Percentiles rank a stretch among this genome's conserved stretches.
These are phyloP conservation scores for Coffea canephora DNA, from an alignment of 257 asterid species.

Conservation along the genomic window DNA sequence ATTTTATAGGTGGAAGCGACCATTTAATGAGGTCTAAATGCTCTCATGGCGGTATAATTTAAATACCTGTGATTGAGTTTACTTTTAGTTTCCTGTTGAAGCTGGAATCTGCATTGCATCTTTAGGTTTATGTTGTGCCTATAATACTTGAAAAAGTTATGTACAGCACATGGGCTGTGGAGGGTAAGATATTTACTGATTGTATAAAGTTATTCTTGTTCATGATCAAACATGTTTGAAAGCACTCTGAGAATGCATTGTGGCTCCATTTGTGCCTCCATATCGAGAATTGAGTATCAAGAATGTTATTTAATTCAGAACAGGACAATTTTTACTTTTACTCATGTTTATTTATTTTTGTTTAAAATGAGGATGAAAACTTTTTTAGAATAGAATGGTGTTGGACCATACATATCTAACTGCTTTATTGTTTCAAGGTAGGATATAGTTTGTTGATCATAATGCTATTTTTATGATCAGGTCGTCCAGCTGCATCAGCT, in stretches of 20 bases:
- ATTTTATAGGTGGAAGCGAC: not conserved
- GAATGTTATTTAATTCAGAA: not conserved
- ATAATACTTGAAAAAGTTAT: not conserved
- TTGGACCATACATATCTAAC: not conserved
- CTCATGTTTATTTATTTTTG: not conserved
- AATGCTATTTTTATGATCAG: conserved; percentile 33
- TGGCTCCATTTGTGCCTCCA: not conserved
- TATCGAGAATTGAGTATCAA: not conserved
- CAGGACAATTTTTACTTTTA: not conserved
- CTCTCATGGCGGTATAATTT: not conserved
- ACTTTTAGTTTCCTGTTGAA: not conserved
- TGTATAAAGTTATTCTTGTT: not conserved
- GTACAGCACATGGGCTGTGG: too few relatives aligned
- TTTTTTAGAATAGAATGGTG: not conserved
- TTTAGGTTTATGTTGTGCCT: not conserved
- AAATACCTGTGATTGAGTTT: not conserved
- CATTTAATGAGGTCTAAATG: not conserved
- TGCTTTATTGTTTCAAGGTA: not conserved
- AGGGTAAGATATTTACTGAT: not conserved
- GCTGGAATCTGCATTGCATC: not conserved
- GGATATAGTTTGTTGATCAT: not conserved
- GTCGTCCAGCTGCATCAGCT: conserved; percentile 74
- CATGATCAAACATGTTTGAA: not conserved
- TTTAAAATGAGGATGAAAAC: not conserved
- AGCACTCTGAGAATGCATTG: not conserved